These are phyloP conservation scores for Fusarium burgessii DNA, from an alignment of 2,329 filamentous ascomycete species.

Conservation along the genomic window DNA sequence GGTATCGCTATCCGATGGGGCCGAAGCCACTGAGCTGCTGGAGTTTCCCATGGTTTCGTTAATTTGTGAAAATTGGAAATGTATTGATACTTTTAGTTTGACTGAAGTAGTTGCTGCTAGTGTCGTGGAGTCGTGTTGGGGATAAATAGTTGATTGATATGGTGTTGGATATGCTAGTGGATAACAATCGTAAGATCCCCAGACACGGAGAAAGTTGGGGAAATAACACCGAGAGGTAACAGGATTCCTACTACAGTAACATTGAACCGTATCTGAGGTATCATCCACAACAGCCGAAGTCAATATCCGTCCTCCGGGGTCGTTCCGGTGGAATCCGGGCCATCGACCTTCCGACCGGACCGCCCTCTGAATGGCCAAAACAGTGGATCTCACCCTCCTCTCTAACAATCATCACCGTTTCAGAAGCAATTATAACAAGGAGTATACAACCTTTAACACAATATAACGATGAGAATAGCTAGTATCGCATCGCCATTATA, in stretches of 20 bases:
- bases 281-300: constrained; percentile 2
- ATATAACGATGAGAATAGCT: neutral
- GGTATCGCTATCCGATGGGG: constrained; percentile 24
- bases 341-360: constrained; percentile 39
- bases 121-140: neutral
- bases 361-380: constrained; percentile 30
- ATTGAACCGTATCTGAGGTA: neutral
- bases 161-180: neutral
- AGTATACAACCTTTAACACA: neutral
- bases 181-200: neutral
- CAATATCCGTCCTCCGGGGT: neutral
- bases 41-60: constrained; percentile 25
- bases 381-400: neutral
- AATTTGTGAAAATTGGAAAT: no score
- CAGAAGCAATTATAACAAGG: constrained; percentile 10
- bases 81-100: rapidly evolving
- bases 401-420: neutral
- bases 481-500: constrained; percentile 8
- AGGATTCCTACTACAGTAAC: neutral
- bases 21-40: constrained; percentile 6
- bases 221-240: neutral
- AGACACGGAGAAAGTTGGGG: neutral
- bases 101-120: neutral
- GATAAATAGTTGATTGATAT: neutral
- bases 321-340: neutral